A percentile compares a stretch with the other conserved stretches of the same genome.
These are phyloP conservation scores for Pleomassaria siparia DNA, from an alignment of 2,329 filamentous ascomycete genomes.

Conservation along the genomic window DNA sequence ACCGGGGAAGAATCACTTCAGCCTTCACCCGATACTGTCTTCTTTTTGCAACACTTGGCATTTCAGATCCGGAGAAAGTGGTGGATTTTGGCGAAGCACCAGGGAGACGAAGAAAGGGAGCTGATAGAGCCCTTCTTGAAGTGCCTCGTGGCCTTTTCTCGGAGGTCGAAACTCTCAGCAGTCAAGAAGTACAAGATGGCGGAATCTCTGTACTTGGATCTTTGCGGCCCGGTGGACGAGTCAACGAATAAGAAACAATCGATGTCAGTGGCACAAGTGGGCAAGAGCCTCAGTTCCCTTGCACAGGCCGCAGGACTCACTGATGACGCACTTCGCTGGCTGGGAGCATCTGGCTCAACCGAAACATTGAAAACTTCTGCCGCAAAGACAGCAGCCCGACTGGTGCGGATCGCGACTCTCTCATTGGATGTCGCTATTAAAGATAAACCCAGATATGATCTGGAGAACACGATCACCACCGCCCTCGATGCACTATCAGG, in stretches of 20 bases:
- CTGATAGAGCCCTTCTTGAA: constrained; percentile 65
- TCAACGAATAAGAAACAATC: not conserved
- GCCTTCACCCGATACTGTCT: constrained; percentile 58
- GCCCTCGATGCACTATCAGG: constrained; percentile 31
- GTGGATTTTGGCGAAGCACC: constrained; percentile 65
- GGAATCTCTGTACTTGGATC: constrained; percentile 26
- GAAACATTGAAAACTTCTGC: constrained; percentile 18
- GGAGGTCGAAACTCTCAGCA: constrained; percentile 49
- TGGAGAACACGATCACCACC: constrained; percentile 19
- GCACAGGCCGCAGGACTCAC: constrained; percentile 37
- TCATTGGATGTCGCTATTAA: constrained; percentile 31
- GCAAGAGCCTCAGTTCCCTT: constrained; percentile 31
- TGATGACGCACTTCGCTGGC: constrained; percentile 39
- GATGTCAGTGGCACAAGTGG: constrained; percentile 6
- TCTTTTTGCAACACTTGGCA: constrained; percentile 66
- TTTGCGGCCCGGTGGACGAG: constrained; percentile 11
- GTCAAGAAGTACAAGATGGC: constrained; percentile 45
- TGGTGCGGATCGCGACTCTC: constrained; percentile 33
- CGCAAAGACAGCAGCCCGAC: constrained; percentile 25
- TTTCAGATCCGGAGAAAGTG: constrained; percentile 63
- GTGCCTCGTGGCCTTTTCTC: constrained; percentile 62
- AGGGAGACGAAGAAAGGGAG: constrained; percentile 63
- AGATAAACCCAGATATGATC: constrained; percentile 13
- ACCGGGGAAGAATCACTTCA: constrained; percentile 58
- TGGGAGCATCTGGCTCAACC: constrained; percentile 19